Evolutionary conservation across 176 grass and related monocot genomes (phyloP), one percentile per base, ranked within the genome.

Genomic region (Leersia perrieri): DNA sequence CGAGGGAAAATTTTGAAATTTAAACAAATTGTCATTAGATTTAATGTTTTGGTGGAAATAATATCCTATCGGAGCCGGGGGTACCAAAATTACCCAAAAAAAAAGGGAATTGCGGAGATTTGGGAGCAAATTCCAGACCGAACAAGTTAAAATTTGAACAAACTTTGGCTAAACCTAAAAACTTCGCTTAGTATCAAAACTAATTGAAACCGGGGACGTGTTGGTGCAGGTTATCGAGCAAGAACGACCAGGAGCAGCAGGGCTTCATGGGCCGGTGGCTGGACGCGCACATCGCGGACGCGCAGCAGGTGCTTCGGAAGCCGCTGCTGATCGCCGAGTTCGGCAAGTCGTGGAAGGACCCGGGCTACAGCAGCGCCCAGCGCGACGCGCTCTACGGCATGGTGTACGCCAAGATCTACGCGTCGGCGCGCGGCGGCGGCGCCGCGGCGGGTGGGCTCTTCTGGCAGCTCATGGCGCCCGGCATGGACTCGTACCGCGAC

Each of bases 401-500:
- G 5, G 90, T 99, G 64, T 99, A 90, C 76, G 77, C 79, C 35
- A 96, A 88, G 73, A 88, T 96, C 23, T 96, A 96, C 72, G 7
- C 30, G 13, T 99, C 97, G 23, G 97, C 97, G 36, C 73, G 89
- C 1, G 55, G 44, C 1, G 97, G 91, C 0, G 93, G 90, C 0
- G 72, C 89, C 0, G 70, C 89, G 1, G 97, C 83, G 3, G 97
- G 97, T 2, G 89, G 87, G 22, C 80, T 93, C 8, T 99, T 99
- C 87, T 99, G 97, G 93, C 97, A 99, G 74, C 90, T 96, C 14
- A 18, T 99, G 22, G 76, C 85, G 6, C 44, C 83, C 14, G 97
- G 97, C 47, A 99, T 99, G 97, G 93, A 99, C 25, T 91, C 91
- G 8, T 93, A 90, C 42, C 82, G 82, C 1, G 97, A 99, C 74